phyloP scores from a whole-genome alignment of 805 yeast genomes.

The Starmerella bombi region DNA sequence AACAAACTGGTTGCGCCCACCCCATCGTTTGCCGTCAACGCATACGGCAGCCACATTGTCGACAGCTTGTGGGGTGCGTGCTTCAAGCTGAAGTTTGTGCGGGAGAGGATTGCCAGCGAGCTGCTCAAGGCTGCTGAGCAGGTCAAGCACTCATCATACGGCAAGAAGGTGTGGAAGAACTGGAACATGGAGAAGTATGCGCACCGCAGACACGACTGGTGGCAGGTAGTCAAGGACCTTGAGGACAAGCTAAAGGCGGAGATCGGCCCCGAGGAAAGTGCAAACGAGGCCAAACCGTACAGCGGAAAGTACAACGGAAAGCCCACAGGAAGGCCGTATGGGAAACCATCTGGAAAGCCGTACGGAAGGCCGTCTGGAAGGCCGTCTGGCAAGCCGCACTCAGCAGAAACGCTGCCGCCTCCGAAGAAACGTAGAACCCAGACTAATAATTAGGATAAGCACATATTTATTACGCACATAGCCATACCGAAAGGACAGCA shows the following conservation, averaged over 20 bases:
- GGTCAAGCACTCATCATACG: constrained; percentile 77
- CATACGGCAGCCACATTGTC: constrained; percentile 82
- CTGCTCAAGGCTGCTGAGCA: constrained; percentile 43
- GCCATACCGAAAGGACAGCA: too few relatives aligned
- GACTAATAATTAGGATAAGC: too few relatives aligned
- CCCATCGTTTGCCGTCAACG: constrained; percentile 57
- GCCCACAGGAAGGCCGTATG: neutral
- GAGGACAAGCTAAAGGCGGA: constrained; percentile 22
- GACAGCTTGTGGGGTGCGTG: constrained; percentile 78
- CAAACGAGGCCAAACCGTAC: neutral
- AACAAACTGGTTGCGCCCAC: constrained; percentile 46
- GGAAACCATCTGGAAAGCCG: neutral
- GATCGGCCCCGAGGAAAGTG: constrained; percentile 8
- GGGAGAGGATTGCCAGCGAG: constrained; percentile 71
- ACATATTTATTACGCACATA: too few relatives aligned
- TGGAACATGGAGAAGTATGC: constrained; percentile 76
- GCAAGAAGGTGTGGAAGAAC: constrained; percentile 86
- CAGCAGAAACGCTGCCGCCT: too few relatives aligned
- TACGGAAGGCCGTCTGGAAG: neutral
- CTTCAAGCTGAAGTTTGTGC: constrained; percentile 60
- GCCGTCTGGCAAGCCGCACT: too few relatives aligned
- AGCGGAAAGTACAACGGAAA: neutral
- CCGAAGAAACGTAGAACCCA: too few relatives aligned
- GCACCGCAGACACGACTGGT: constrained; percentile 76
- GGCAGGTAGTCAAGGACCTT: constrained; percentile 29